Base-by-base conservation (phyloP, 139 green algal genomes). In the Pleodorina starrii region DNA sequence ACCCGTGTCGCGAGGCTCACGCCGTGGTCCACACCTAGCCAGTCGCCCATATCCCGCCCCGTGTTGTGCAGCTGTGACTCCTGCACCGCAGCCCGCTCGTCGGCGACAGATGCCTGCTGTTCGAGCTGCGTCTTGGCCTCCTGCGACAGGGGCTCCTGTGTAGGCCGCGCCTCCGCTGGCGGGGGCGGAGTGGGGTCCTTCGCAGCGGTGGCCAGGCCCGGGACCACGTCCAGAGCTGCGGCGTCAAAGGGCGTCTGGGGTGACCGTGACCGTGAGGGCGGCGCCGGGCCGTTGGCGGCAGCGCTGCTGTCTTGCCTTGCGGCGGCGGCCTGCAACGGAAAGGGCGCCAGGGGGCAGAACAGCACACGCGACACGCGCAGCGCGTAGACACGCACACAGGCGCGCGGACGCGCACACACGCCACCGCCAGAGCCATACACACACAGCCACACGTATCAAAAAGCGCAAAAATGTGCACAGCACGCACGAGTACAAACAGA, bases 21-120 rank as follows among this genome's bases (percentile, higher is more conserved):
- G 1, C 82, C 82, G 66, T 88, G 82, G 82, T 88, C 82, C 43
- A 79, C 82, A 32, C 82, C 82, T 44, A 88, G 82, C 82, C 82
- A 88, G 43, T 88, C 82, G n/a, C 82, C 82, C 82, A 88, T 88
- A 32, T 88, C 82, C 12, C 82, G 43, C 32, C 63, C 82, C 32
- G 66, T 88, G 82, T 63, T 71, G 35, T 60, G 40, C 44, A 88
- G 82, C 46, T 88, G 82, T 0, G 32, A 71, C 66, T 88, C 82
- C 46, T 51, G 66, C 63, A 71, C 43, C 63, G 82, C 82, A 29
- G 82, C 82, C 23, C 35, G 66, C 63, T 88, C 82, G 44, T 88
- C 82, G 6, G 82, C 82, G 10, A 69, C 63, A 0, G 44, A 80
- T 2, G 82, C 82, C 66, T 50, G 63, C 66, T 46, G 29, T 32